Evolutionary conservation across 1,284 basidiomycete genomes (phyloP).

Genomic region (Stereum hirsutum): DNA sequence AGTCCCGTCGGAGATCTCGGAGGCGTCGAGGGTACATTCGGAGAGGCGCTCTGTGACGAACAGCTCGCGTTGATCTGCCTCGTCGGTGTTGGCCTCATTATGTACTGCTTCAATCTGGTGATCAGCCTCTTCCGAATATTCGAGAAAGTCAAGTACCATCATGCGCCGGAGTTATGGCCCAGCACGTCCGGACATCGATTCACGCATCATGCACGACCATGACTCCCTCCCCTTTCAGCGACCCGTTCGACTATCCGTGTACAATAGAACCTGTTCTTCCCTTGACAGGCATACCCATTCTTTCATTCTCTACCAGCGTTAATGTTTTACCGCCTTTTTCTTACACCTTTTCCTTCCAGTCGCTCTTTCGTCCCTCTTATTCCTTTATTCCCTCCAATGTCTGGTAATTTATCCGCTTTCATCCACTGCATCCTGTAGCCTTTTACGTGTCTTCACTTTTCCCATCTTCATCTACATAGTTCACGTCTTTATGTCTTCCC

Average conservation of each 20-base stretch:
- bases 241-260: not conserved
- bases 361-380: too few relatives aligned
- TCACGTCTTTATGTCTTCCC: too few relatives aligned
- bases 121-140: conserved; percentile 85
- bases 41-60: conserved; percentile 52
- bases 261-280: not conserved
- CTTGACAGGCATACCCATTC: not conserved
- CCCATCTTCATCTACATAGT: too few relatives aligned
- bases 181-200: too few relatives aligned
- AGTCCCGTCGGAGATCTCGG: conserved; percentile 30
- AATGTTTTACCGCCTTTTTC: too few relatives aligned
- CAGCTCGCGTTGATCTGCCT: conserved; percentile 71
- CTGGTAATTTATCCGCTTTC: too few relatives aligned
- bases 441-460: too few relatives aligned
- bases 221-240: not conserved
- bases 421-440: too few relatives aligned
- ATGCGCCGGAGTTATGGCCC: conserved; percentile 6
- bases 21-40: conserved; percentile 34
- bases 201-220: too few relatives aligned
- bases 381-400: too few relatives aligned
- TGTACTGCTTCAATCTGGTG: conserved; percentile 75
- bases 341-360: too few relatives aligned
- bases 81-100: conserved; percentile 63
- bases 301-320: too few relatives aligned
- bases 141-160: conserved; percentile 71